phyloP scores from a whole-genome alignment of 306 rosid genomes.

The Citrullus amarus region DNA sequence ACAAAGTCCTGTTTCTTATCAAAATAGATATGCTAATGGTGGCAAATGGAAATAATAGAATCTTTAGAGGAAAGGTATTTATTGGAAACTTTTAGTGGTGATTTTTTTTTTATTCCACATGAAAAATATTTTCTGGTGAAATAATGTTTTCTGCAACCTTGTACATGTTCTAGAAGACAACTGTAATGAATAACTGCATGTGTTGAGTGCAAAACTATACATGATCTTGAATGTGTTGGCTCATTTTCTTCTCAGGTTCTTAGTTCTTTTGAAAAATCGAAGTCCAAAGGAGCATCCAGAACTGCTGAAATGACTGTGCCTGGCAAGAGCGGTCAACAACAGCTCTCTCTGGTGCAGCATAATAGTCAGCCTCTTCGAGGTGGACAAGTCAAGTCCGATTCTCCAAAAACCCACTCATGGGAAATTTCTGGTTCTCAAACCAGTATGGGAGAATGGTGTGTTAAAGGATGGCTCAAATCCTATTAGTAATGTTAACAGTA shows the following conservation, averaged over 20 bases:
- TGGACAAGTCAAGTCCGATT: conserved; percentile 55
- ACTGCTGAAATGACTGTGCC: conserved; percentile 41
- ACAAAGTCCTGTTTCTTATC: too few species aligned
- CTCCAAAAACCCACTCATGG: conserved; percentile 77
- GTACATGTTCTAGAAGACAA: not conserved
- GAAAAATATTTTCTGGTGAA: not conserved
- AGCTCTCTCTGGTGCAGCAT: conserved; percentile 33
- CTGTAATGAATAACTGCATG: not conserved
- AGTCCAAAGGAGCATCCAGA: conserved; percentile 53
- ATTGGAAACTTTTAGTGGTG: not conserved
- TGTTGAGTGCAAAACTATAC: not conserved
- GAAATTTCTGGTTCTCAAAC: conserved; percentile 83
- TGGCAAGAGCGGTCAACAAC: conserved; percentile 54
- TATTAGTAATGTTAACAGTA: conserved; percentile 35
- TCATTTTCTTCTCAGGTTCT: conserved; percentile 32
- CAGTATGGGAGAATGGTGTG: conserved; percentile 75
- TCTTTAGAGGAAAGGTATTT: not conserved
- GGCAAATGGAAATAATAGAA: not conserved
- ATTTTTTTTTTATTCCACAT: not conserved
- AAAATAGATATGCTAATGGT: not conserved
- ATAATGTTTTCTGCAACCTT: not conserved
- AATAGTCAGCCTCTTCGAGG: conserved; percentile 51
- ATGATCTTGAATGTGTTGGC: not conserved
- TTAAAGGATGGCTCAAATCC: conserved; percentile 54
- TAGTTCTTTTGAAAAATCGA: conserved; percentile 72